Conservation (phyloP, 345 rosid species). For the Acer negundo region DNA sequence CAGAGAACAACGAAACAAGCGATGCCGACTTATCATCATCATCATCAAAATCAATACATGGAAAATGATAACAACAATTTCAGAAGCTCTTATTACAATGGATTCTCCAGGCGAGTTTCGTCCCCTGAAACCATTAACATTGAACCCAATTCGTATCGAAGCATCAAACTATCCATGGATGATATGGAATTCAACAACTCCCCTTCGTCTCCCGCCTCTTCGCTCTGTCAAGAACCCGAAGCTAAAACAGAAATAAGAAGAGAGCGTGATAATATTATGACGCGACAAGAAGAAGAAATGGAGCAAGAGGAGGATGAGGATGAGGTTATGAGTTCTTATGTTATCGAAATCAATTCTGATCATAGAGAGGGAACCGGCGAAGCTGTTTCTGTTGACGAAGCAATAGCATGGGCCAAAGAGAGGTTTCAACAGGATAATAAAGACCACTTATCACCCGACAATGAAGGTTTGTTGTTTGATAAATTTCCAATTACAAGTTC, state of each 20-base stretch:
- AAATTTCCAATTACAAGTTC: neutral
- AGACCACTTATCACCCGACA: conserved; percentile 19
- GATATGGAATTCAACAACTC: conserved; percentile 67
- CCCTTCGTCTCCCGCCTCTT: conserved; percentile 75
- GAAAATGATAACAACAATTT: conserved; percentile 39
- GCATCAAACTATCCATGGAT: conserved; percentile 44
- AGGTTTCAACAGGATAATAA: conserved; percentile 36
- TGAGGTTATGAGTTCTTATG: conserved; percentile 80
- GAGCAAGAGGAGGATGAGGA: conserved; percentile 48
- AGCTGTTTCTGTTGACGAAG: conserved; percentile 63
- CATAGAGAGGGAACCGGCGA: conserved; percentile 42
- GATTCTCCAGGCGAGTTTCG: conserved; percentile 43
- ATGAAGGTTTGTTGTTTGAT: conserved; percentile 30
- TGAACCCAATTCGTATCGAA: conserved; percentile 56
- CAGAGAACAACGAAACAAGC: conserved; percentile 32
- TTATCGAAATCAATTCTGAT: conserved; percentile 80
- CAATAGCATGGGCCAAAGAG: conserved; percentile 78
- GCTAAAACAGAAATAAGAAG: neutral
- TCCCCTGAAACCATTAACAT: conserved; percentile 74
- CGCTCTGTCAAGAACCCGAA: conserved; percentile 56
- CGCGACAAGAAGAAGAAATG: conserved; percentile 32
- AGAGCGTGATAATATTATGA: conserved; percentile 12
- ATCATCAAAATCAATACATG: conserved; percentile 25
- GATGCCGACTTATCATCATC: conserved; percentile 39
- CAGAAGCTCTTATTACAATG: conserved; percentile 33